phyloP scores from a whole-genome alignment of 2,329 filamentous ascomycete genomes.

The Magnaporthiopsis incrustans region DNA sequence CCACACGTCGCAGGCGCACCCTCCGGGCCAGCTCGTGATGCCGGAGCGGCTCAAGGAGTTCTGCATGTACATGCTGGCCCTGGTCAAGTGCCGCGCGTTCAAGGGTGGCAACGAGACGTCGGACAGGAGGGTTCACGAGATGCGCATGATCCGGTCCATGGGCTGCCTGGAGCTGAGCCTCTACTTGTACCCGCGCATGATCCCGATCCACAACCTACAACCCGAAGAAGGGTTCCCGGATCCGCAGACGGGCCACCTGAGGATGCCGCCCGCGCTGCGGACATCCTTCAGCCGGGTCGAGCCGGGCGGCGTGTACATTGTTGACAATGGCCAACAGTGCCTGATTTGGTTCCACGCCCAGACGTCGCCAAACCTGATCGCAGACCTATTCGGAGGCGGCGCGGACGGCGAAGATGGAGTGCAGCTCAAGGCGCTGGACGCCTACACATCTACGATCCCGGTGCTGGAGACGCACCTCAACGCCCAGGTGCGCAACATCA shows the following conservation, averaged over 20 bases:
- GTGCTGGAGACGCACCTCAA: constrained; percentile 87
- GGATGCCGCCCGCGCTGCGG: constrained; percentile 71
- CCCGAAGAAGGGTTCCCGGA: constrained; percentile 90
- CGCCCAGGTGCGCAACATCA: constrained; percentile 86
- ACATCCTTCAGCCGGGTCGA: constrained; percentile 84
- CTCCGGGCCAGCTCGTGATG: constrained; percentile 86
- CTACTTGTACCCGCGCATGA: constrained; percentile 92
- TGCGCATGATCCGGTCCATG: constrained; percentile 84
- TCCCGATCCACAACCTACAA: constrained; percentile 82
- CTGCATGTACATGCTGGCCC: constrained; percentile 86
- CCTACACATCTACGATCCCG: constrained; percentile 72
- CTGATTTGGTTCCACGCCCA: constrained; percentile 89
- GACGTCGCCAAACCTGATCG: constrained; percentile 83
- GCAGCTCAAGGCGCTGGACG: constrained; percentile 67
- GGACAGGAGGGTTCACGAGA: constrained; percentile 83
- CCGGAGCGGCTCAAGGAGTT: constrained; percentile 96
- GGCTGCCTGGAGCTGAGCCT: constrained; percentile 77
- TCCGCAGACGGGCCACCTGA: constrained; percentile 71
- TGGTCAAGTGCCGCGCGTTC: constrained; percentile 86
- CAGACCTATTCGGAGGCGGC: constrained; percentile 61
- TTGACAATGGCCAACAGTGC: constrained; percentile 91
- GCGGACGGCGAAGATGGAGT: constrained; percentile 57
- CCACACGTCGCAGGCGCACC: constrained; percentile 72
- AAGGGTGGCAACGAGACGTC: constrained; percentile 88
- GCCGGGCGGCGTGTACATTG: constrained; percentile 85